Base-by-base conservation (phyloP, 2,329 filamentous ascomycete species). In the Biscogniauxia mediterranea region DNA sequence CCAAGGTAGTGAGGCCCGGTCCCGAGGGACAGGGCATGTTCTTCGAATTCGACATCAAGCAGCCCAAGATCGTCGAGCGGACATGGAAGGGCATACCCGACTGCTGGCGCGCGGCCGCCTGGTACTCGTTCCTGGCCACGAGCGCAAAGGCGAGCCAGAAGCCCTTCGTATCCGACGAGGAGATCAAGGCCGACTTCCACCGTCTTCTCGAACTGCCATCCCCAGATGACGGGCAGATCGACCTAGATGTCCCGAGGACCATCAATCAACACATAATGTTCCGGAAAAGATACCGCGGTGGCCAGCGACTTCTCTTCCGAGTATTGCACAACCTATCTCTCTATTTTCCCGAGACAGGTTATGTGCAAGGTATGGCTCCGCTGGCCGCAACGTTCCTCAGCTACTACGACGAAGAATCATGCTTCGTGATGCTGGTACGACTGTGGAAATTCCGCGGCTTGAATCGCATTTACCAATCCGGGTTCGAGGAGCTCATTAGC, bases 41-140 rank as follows among this genome's bases (percentile, higher is more conserved):
- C 63, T 88, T 86, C 70, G 90, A 93, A 58, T 98, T 98, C 73
- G 93, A 97, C 75, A 84, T 85, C 46, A 87, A 84, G 65, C 91
- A 90, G 73, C 83, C 90, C n/a, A 93, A 97, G 75, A 81, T 99
- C 52, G 88, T 97, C 61, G 90, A 93, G 67, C 86, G 95, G 59
- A 96, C 93, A 1, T 99, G 95, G 95, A 99, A 99, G 74, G 95
- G 95, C 28, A 97, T 99, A 65, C 95, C 95, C 0, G 95, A 99
- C 76, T 88, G 92, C 64, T 99, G 95, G 95, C 89, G 95, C 56
- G 86, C 90, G 32, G 90, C 92, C 1, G 95, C 94, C 1, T 99
- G 95, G 95, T 94, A 94, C 78, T 92, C 93, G 3, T 99, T 99
- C 73, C 83, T 99, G 26, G 84, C 87, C 6, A 80, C 89, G 8